Percentiles rank a stretch among this genome's conserved stretches.
Conservation (phyloP, 2,329 filamentous ascomycete genomes). For the Fusarium sp. region DNA sequence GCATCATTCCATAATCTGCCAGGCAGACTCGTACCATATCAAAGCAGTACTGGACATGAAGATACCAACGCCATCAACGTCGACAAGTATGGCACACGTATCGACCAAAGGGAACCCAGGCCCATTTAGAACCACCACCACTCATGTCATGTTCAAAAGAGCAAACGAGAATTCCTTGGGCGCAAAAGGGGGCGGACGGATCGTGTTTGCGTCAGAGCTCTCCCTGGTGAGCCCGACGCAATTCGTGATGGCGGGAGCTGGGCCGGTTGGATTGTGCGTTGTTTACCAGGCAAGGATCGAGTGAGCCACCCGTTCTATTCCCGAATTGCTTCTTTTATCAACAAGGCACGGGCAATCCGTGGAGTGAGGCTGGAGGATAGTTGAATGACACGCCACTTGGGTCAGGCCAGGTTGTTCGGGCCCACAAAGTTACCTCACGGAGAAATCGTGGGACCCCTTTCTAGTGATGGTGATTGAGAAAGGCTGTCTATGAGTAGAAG, state of each 20-base stretch:
- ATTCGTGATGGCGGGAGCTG: conserved; percentile 21
- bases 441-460: conserved; percentile 9
- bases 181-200: conserved; percentile 31
- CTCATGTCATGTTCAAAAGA: background rate
- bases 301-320: background rate
- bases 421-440: conserved; percentile 40
- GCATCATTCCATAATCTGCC: too few species aligned
- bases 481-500: background rate
- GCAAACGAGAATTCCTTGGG: background rate
- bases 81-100: background rate
- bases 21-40: background rate
- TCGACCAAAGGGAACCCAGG: background rate
- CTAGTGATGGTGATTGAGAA: background rate
- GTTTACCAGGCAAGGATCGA: background rate
- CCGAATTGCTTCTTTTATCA: background rate
- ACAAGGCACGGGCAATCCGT: conserved; percentile 3
- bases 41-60: too few species aligned
- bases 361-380: conserved; percentile 7
- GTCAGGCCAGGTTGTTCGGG: conserved; percentile 36
- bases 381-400: conserved; percentile 40
- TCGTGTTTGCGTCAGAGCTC: conserved; percentile 27
- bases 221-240: conserved; percentile 29
- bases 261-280: conserved; percentile 27
- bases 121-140: conserved; percentile 3
- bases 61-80: background rate